Base-by-base conservation (phyloP, 129 eudicot genomes). In the Sambucus nigra region DNA sequence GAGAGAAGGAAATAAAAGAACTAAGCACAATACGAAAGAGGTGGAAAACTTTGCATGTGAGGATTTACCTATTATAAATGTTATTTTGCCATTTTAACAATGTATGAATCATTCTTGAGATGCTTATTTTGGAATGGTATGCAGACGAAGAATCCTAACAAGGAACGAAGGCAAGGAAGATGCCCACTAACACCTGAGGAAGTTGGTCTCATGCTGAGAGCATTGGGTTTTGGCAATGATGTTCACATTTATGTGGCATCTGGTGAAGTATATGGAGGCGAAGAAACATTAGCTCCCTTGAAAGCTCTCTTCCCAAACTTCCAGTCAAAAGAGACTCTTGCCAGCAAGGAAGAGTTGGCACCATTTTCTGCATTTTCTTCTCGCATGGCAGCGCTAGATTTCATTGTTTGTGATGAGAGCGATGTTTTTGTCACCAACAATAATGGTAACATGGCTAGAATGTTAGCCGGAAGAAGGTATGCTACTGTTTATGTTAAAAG, bases 11-110 rank as follows among this genome's bases (percentile, higher is more conserved):
- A 69, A 71, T 72, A 53, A 53, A 10, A 65, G 94, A 84, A 53
- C 66, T 84, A 27, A 75, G 73, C 26, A 60, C 66, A 45, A 66
- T 84, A 51, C 73, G 94, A 56, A 84, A 65, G 68, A 53, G 89
- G 69, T 84, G 94, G 94, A 84, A 76, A 77, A 80, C 76, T n/a
- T 72, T 84, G 63, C 94, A 80, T 65, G 94, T 84, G 68, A 76
- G 94, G 19, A 11, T 7, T 25, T 19, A 18, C 29, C 5, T 22
- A 19, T 39, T 48, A 11, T 31, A 22, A 25, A n/a, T 7, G 8
- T 13, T 5, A 26, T 32, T 61, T 23, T 29, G 21, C 59, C 20
- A 46, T 28, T 18, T 28, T 22, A 60, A 25, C 24, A 18, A 6
- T n/a, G 2, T 49, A 26, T 25, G 16, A 48, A 27, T 17, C 23